phyloP scores from a whole-genome alignment of 768 basidiomycete species.

The Saitozyma sp. region DNA sequence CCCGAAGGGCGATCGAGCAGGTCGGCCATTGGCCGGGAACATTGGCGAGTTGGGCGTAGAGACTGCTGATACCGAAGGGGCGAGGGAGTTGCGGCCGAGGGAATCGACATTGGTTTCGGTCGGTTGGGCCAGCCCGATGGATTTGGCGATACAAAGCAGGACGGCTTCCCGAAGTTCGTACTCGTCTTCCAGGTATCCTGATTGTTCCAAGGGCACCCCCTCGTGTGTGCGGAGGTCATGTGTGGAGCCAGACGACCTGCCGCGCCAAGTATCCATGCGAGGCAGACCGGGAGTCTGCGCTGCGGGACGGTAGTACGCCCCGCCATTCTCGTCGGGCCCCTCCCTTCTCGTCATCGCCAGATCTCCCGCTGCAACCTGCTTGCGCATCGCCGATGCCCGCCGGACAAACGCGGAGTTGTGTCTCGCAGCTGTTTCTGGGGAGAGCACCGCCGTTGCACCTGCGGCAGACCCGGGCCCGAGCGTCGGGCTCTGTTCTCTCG shows the following conservation, averaged over 20 bases:
- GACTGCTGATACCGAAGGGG: conserved; percentile 41
- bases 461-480: neutral
- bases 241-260: conserved; percentile 26
- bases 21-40: conserved; percentile 33
- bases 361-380: conserved; percentile 54
- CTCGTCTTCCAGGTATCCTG: conserved; percentile 21
- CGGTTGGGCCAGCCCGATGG: conserved; percentile 89
- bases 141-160: conserved; percentile 96
- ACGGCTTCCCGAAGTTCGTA: conserved; percentile 88
- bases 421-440: conserved; percentile 32
- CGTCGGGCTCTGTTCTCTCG: conserved; percentile 2
- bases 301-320: conserved; percentile 45
- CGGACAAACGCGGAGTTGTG: conserved; percentile 26
- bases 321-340: conserved; percentile 29
- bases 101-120: conserved; percentile 53
- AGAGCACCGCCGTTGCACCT: conserved; percentile 15
- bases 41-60: conserved; percentile 52
- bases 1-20: conserved; percentile 34
- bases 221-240: conserved; percentile 20
- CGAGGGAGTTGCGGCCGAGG: conserved; percentile 25
- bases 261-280: conserved; percentile 49
- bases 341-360: conserved; percentile 52
- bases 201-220: conserved; percentile 15
- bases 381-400: conserved; percentile 34
- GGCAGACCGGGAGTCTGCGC: conserved; percentile 47